Percentiles rank a stretch among this genome's conserved stretches.
These are phyloP conservation scores for Colletotrichum trifolii DNA, from an alignment of 2,329 filamentous ascomycete genomes.

Conservation along the genomic window DNA sequence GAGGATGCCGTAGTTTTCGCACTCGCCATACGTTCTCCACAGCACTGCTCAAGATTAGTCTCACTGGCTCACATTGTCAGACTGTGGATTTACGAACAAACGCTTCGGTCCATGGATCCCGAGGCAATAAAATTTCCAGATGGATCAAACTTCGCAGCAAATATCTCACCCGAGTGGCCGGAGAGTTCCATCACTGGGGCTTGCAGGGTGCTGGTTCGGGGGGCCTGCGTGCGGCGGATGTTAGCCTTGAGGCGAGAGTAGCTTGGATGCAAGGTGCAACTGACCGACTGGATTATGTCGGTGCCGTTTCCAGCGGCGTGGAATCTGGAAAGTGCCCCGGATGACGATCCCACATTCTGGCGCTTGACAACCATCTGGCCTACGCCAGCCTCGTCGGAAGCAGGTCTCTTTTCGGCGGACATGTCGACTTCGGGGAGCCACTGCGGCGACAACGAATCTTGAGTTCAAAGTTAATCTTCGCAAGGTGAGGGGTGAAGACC, in stretches of 20 bases:
- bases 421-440: constrained; percentile 59
- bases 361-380: constrained; percentile 89
- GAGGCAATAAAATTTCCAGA: constrained; percentile 91
- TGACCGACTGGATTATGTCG: constrained; percentile 63
- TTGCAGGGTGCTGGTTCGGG: constrained; percentile 84
- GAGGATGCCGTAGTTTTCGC: constrained; percentile 92
- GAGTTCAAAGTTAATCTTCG: too few relatives aligned
- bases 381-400: constrained; percentile 83
- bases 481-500: too few relatives aligned
- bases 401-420: constrained; percentile 92
- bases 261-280: constrained; percentile 38
- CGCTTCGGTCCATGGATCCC: constrained; percentile 92
- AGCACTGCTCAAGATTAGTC: constrained; percentile 70
- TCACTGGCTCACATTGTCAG: constrained; percentile 45
- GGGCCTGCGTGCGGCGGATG: constrained; percentile 62
- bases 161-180: constrained; percentile 86
- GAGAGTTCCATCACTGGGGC: constrained; percentile 95
- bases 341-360: constrained; percentile 73
- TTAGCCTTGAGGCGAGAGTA: constrained; percentile 32
- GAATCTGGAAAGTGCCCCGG: constrained; percentile 60
- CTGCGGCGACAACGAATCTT: too few relatives aligned
- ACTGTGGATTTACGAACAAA: constrained; percentile 64
- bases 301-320: constrained; percentile 58
- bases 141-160: constrained; percentile 89
- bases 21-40: constrained; percentile 92